These are phyloP conservation scores for Yamadazyma sp. DNA, from an alignment of 805 yeast genomes.

Conservation along the genomic window DNA sequence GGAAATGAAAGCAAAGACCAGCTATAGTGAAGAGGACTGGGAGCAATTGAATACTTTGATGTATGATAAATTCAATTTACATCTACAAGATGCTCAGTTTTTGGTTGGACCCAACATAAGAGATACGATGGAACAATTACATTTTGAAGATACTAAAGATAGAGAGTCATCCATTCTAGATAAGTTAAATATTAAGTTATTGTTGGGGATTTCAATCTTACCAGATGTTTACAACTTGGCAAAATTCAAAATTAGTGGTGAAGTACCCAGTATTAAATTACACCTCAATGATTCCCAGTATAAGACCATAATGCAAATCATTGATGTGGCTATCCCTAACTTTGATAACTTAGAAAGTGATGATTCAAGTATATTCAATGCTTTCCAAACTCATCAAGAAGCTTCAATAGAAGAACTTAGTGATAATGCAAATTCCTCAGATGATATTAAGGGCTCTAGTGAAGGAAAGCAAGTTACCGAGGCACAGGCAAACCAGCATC, in stretches of 20 bases:
- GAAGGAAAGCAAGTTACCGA: conserved; percentile 8
- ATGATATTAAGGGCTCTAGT: neutral
- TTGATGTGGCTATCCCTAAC: conserved; percentile 66
- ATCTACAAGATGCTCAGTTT: conserved; percentile 81
- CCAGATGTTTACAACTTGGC: conserved; percentile 78
- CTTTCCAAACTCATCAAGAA: conserved; percentile 21
- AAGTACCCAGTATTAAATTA: conserved; percentile 68
- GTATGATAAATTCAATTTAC: conserved; percentile 84
- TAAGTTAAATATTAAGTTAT: conserved; percentile 67
- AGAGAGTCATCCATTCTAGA: conserved; percentile 67
- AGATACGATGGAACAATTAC: conserved; percentile 72
- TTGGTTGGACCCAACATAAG: conserved; percentile 80
- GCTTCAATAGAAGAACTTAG: conserved; percentile 19
- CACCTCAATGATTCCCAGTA: conserved; percentile 87
- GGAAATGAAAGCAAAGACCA: conserved; percentile 61
- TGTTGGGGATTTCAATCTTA: conserved; percentile 78
- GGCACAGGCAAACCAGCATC: conserved; percentile 47
- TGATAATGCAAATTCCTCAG: conserved; percentile 5
- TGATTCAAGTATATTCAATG: conserved; percentile 31
- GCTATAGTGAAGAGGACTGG: conserved; percentile 70
- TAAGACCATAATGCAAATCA: conserved; percentile 75
- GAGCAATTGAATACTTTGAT: conserved; percentile 67
- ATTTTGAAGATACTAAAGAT: conserved; percentile 30
- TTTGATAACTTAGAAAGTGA: conserved; percentile 33
- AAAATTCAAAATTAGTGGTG: conserved; percentile 68